These are phyloP conservation scores for Kodamaea laetipori DNA, from an alignment of 805 yeast species.

Conservation along the genomic window DNA sequence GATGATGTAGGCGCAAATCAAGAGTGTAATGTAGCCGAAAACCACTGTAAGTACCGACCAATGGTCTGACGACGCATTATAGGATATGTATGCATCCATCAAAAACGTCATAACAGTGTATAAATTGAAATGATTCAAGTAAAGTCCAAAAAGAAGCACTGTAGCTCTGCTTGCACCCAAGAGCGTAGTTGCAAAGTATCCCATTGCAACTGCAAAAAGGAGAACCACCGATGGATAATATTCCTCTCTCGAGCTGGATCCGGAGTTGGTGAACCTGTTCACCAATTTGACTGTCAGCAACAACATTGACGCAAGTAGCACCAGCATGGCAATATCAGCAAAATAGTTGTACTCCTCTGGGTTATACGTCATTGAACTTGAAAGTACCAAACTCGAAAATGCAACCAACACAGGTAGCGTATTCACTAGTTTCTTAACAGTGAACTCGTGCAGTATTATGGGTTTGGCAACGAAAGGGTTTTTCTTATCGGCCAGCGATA, in stretches of 20 bases:
- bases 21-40: conserved; percentile 23
- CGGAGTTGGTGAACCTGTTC: conserved; percentile 13
- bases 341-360: conserved; percentile 10
- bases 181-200: conserved; percentile 25
- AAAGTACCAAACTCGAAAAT: conserved; percentile 31
- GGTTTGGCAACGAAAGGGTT: conserved; percentile 6
- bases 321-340: conserved; percentile 19
- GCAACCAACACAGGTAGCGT: conserved; percentile 38
- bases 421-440: conserved; percentile 18
- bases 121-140: conserved; percentile 31
- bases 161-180: conserved; percentile 29
- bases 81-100: conserved; percentile 25
- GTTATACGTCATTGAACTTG: conserved; percentile 24
- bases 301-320: conserved; percentile 25
- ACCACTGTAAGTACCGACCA: conserved; percentile 14
- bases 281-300: conserved; percentile 21
- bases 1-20: conserved; percentile 10
- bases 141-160: conserved; percentile 32
- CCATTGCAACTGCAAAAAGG: conserved; percentile 22
- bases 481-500: conserved; percentile 1
- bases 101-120: conserved; percentile 32
- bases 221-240: conserved; percentile 17
- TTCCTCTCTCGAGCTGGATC: background rate
- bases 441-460: conserved; percentile 3
- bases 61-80: conserved; percentile 11